Evolutionary conservation across 2,329 filamentous ascomycete species (phyloP).

Genomic region (Aspergillus chevalieri): DNA sequence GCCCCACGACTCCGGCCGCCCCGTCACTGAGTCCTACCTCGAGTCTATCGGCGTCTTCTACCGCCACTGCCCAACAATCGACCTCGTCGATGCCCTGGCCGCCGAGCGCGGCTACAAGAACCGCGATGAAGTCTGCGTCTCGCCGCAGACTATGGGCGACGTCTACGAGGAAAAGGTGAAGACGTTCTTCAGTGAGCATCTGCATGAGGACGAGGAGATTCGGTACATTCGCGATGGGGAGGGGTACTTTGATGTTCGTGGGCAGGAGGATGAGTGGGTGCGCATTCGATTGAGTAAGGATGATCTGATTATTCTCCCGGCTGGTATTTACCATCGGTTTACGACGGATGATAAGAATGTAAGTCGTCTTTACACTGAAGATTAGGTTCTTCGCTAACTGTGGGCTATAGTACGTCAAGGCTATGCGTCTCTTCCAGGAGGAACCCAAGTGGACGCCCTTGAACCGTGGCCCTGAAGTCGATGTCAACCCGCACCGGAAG

Average conservation of each 20-base stretch:
- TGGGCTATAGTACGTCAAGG: slow-evolving; percentile 71
- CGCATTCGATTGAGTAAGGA: slow-evolving; percentile 75
- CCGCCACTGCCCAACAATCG: slow-evolving; percentile 59
- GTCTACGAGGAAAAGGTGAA: slow-evolving; percentile 91
- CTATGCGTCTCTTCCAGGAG: slow-evolving; percentile 95
- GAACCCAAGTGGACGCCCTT: slow-evolving; percentile 97
- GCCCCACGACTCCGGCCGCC: slow-evolving; percentile 75
- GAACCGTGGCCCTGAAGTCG: slow-evolving; percentile 71
- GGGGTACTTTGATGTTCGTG: slow-evolving; percentile 90
- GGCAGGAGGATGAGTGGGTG: slow-evolving; percentile 79
- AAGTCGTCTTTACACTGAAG: slow-evolving; percentile 35
- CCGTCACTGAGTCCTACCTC: slow-evolving; percentile 61
- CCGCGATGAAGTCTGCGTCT: slow-evolving; percentile 87
- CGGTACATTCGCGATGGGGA: slow-evolving; percentile 82
- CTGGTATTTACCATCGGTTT: slow-evolving; percentile 95
- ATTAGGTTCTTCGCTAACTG: slow-evolving; percentile 5
- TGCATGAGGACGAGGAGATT: slow-evolving; percentile 99
- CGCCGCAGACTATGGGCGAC: slow-evolving; percentile 75
- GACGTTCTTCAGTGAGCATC: slow-evolving; percentile 87
- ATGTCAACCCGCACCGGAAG: slow-evolving; percentile 71
- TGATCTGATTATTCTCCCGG: slow-evolving; percentile 87
- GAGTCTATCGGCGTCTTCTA: slow-evolving; percentile 73
- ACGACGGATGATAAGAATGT: slow-evolving; percentile 90
- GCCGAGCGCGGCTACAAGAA: slow-evolving; percentile 78
- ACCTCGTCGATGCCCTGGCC: slow-evolving; percentile 68